These are phyloP conservation scores for Morella rubra DNA, from an alignment of 306 rosid genomes.

Conservation along the genomic window DNA sequence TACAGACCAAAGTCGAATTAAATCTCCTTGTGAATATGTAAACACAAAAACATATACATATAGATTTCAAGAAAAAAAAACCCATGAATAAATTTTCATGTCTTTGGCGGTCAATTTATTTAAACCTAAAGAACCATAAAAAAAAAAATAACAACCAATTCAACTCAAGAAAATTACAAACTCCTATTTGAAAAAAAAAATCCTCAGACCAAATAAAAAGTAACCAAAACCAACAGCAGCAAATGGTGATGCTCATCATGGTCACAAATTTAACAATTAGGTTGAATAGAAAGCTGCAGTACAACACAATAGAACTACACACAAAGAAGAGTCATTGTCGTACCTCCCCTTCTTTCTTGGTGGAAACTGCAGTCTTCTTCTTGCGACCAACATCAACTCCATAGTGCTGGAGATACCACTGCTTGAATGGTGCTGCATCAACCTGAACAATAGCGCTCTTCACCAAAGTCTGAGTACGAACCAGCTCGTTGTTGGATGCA, in stretches of 20 bases:
- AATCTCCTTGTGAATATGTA: too few species aligned
- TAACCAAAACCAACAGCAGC: not conserved
- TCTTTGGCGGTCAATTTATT: not conserved
- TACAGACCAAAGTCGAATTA: too few species aligned
- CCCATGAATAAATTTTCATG: not conserved
- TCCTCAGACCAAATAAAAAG: not conserved
- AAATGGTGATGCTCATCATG: not conserved
- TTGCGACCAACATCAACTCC: conserved; percentile 65
- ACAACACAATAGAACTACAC: not conserved
- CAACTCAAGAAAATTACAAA: not conserved
- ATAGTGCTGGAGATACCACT: conserved; percentile 65
- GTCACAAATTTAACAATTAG: not conserved
- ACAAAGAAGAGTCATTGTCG: not conserved
- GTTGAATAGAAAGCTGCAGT: not conserved
- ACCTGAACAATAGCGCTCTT: conserved; percentile 64
- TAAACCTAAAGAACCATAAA: not conserved
- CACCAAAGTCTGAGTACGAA: conserved; percentile 67
- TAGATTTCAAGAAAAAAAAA: too few species aligned
- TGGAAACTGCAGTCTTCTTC: conserved; percentile 43
- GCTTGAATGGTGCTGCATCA: conserved; percentile 71
- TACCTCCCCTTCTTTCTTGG: conserved; percentile 71
- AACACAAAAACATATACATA: not conserved
- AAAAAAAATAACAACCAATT: not conserved
- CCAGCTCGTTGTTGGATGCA: conserved; percentile 69
- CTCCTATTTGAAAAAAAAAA: not conserved